Evolutionary conservation across 768 basidiomycete species (phyloP), one percentile per base, ranked within the genome.

Genomic region (Kwoniella dejecticola): DNA sequence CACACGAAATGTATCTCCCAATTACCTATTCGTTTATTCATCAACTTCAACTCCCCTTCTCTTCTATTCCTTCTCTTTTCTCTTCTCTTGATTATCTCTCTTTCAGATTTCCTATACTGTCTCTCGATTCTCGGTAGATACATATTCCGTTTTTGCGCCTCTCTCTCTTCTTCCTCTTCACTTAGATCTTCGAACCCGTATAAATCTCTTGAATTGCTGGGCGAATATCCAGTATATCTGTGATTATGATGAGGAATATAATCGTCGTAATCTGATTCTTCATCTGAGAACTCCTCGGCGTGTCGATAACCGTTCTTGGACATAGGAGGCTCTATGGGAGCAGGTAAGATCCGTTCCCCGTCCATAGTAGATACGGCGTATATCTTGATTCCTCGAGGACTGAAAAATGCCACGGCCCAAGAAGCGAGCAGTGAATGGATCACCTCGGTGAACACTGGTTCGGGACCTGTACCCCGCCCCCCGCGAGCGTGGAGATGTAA

Each of bases 1-100:
- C 54, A 61, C 10, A 72, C 60, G 41, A 75, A 72, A 49, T 72
- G 71, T 12, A 75, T 69, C 36, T 75, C 74, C 74, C 74, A 75
- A 41, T 69, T 64, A 1, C 67, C 69, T 17, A 52, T 19, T 33
- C 52, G 52, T 23, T 13, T 42, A 26, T 15, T 54, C 44, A 33
- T 21, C 42, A 33, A 21, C 23, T 13, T 27, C 30, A 53, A 36
- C 23, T 33, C 46, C 11, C 26, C 23, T 49, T 55, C 60, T 45
- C 59, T 30, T 45, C 57, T 60, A 38, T 46, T 52, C 31, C 71
- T 62, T 29, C 33, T 58, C 27, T 67, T 58, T 64, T 60, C 62
- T 33, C 69, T 52, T 40, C 71, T 69, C 49, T 50, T 58, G 29
- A 69, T 58, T 15, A 49, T 7, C 7, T 36, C 53, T 42, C 74